Conservation (phyloP, 208 protist species). For the Naegleria gruberi region DNA sequence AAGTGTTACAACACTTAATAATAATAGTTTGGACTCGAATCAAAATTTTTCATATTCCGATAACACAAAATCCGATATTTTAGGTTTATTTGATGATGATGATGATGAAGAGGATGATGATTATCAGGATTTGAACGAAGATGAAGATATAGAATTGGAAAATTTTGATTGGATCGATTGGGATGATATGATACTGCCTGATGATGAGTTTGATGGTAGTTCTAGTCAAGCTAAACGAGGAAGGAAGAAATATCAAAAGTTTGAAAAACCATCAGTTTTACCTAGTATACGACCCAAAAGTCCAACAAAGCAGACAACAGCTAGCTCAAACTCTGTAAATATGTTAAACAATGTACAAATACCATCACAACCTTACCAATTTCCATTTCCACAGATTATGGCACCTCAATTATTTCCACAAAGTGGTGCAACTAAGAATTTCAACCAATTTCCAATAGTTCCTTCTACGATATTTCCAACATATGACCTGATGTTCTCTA, state of each 20-base stretch:
- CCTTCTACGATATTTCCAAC: too few relatives aligned
- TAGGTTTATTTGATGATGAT: background rate
- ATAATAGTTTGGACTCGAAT: too few relatives aligned
- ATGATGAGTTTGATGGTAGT: background rate
- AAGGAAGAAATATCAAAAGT: background rate
- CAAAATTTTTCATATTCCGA: too few relatives aligned
- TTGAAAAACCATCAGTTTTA: background rate
- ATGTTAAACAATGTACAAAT: background rate
- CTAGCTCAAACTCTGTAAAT: background rate
- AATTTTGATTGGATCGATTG: slow-evolving; percentile 4
- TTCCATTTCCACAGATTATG: background rate
- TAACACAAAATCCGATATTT: too few relatives aligned
- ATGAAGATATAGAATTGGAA: background rate
- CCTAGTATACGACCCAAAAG: background rate
- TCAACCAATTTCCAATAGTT: too few relatives aligned
- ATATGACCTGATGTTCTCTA: too few relatives aligned
- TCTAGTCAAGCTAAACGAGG: background rate
- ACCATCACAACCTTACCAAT: background rate
- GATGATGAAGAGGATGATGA: background rate
- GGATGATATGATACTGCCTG: background rate
- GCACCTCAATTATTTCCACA: background rate
- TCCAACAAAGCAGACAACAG: background rate
- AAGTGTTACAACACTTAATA: too few relatives aligned
- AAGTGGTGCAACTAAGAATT: background rate
- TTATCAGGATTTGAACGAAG: background rate